phyloP scores from a whole-genome alignment of 495 filamentous ascomycete species.

The Talaromyces liani region DNA sequence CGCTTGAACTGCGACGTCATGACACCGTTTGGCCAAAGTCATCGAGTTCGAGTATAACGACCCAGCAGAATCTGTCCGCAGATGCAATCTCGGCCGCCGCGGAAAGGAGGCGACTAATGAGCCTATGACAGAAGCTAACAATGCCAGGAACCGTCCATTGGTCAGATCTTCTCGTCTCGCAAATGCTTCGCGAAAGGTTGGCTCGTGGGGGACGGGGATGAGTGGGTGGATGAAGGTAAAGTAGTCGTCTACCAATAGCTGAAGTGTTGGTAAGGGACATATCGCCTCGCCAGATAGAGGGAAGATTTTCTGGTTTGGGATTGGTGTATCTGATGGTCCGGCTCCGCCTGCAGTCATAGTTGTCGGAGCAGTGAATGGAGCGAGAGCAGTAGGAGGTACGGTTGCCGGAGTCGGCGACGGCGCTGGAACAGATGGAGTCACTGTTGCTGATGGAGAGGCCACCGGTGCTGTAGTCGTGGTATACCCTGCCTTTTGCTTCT shows the following conservation, averaged over 20 bases:
- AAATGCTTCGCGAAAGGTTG: constrained; percentile 70
- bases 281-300: constrained; percentile 61
- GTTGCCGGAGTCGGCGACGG: constrained; percentile 12
- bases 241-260: constrained; percentile 73
- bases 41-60: constrained; percentile 54
- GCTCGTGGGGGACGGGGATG: constrained; percentile 80
- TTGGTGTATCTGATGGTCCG: constrained; percentile 18
- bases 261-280: constrained; percentile 57
- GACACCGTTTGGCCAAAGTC: constrained; percentile 65
- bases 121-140: constrained; percentile 77
- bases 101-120: constrained; percentile 73
- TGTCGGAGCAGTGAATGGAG: constrained; percentile 21
- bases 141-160: constrained; percentile 62
- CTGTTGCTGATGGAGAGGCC: neutral
- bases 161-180: constrained; percentile 59
- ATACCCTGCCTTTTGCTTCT: constrained; percentile 51
- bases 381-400: constrained; percentile 22
- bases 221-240: constrained; percentile 86
- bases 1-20: constrained; percentile 62
- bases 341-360: constrained; percentile 12
- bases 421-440: constrained; percentile 15
- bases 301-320: neutral
- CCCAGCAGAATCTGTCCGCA: constrained; percentile 51
- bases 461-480: neutral
- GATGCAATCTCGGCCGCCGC: constrained; percentile 60